These are phyloP conservation scores for Naganishia onofrii DNA, from an alignment of 768 basidiomycete genomes.

Conservation along the genomic window DNA sequence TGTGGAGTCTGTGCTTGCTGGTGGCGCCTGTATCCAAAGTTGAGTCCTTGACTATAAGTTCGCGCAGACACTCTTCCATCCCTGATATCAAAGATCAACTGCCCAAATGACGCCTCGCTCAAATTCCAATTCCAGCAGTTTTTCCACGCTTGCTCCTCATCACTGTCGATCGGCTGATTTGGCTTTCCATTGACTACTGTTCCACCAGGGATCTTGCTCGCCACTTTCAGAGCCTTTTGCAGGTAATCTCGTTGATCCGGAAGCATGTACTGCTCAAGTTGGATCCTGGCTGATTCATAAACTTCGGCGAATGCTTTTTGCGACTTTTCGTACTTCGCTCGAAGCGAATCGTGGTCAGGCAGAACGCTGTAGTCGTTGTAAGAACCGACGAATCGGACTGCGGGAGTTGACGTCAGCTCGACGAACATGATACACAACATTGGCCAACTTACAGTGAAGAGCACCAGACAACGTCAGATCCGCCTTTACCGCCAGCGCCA, in stretches of 20 bases:
- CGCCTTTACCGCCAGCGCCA: conserved; percentile 84
- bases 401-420: neutral
- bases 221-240: conserved; percentile 81
- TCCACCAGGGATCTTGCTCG: conserved; percentile 68
- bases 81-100: conserved; percentile 79
- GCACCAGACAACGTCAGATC: conserved; percentile 92
- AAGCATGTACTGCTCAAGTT: conserved; percentile 63
- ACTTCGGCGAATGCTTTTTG: conserved; percentile 83
- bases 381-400: conserved; percentile 83
- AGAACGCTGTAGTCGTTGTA: conserved; percentile 98
- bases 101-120: conserved; percentile 87
- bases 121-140: conserved; percentile 99
- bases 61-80: conserved; percentile 91
- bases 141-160: conserved; percentile 91
- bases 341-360: conserved; percentile 80
- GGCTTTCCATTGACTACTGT: neutral
- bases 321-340: conserved; percentile 70
- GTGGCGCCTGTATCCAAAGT: conserved; percentile 75
- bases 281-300: conserved; percentile 89
- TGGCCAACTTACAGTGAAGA: conserved; percentile 65
- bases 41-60: conserved; percentile 91
- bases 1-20: conserved; percentile 49
- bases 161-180: conserved; percentile 55
- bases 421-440: neutral
- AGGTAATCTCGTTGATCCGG: conserved; percentile 78